Percentiles rank a stretch among this genome's conserved stretches.
These are phyloP conservation scores for Aureobasidium mangrovei DNA, from an alignment of 2,329 filamentous ascomycete species.

Conservation along the genomic window DNA sequence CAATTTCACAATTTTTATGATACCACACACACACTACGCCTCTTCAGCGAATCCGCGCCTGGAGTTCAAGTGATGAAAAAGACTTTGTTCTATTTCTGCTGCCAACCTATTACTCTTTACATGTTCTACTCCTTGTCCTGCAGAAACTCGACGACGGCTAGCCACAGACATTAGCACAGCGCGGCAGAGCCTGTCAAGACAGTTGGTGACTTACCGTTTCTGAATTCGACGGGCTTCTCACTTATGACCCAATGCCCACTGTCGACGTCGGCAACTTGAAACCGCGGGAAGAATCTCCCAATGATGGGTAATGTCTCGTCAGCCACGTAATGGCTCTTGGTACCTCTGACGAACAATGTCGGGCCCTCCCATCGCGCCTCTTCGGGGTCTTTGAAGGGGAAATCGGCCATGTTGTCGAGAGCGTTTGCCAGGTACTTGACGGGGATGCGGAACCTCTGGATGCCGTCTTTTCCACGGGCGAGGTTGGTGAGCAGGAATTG, in stretches of 20 bases:
- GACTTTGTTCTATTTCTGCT: too few relatives aligned
- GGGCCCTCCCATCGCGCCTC: slow-evolving; percentile 62
- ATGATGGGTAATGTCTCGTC: slow-evolving; percentile 74
- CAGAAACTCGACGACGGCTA: slow-evolving; percentile 58
- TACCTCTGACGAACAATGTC: slow-evolving; percentile 72
- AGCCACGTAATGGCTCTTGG: slow-evolving; percentile 66
- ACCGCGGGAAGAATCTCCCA: slow-evolving; percentile 73
- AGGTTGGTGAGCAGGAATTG: slow-evolving; percentile 91
- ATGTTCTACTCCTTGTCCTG: slow-evolving; percentile 37
- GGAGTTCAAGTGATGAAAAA: too few relatives aligned
- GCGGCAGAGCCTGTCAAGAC: not conserved
- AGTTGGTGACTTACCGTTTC: slow-evolving; percentile 48
- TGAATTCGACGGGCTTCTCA: slow-evolving; percentile 75
- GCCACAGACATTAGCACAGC: slow-evolving; percentile 1
- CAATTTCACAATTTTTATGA: slow-evolving; percentile 13
- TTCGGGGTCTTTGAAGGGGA: slow-evolving; percentile 72
- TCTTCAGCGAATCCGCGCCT: too few relatives aligned
- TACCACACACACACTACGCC: not conserved
- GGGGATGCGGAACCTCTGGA: slow-evolving; percentile 70
- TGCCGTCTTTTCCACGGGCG: slow-evolving; percentile 44
- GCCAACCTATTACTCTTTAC: not conserved
- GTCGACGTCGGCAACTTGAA: slow-evolving; percentile 64
- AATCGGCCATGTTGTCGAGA: slow-evolving; percentile 73
- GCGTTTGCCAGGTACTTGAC: slow-evolving; percentile 58
- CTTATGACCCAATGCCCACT: slow-evolving; percentile 83